Evolutionary conservation across 2,329 filamentous ascomycete species (phyloP).

Genomic region (Neonectria magnoliae): DNA sequence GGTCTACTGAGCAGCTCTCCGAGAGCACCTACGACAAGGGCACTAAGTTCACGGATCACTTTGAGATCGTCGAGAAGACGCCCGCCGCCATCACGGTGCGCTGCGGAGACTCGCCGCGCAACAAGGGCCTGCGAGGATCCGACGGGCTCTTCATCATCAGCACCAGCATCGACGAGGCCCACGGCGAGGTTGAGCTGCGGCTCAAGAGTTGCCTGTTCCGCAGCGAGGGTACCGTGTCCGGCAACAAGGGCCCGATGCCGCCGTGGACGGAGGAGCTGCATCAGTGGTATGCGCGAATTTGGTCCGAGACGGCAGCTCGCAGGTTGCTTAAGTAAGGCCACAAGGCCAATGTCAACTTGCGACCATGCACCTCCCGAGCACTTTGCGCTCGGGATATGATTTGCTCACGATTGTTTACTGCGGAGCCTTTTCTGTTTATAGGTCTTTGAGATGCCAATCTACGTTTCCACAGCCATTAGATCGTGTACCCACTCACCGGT

Average conservation of each 20-base stretch:
- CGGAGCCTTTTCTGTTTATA: neutral
- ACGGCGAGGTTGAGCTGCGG: constrained; percentile 69
- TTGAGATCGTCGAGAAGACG: constrained; percentile 75
- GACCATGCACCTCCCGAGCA: neutral
- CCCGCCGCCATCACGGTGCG: constrained; percentile 69
- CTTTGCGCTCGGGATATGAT: neutral
- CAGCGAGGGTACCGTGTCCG: constrained; percentile 50
- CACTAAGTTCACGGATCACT: constrained; percentile 75
- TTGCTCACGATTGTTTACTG: neutral
- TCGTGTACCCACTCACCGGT: neutral
- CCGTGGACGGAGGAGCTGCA: constrained; percentile 44
- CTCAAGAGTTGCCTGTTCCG: constrained; percentile 72
- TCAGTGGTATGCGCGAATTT: constrained; percentile 55
- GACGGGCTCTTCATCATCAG: constrained; percentile 76
- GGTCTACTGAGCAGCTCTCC: constrained; percentile 65
- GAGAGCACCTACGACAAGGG: constrained; percentile 69
- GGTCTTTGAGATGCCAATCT: neutral
- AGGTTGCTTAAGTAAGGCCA: constrained; percentile 45
- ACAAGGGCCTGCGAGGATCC: constrained; percentile 62
- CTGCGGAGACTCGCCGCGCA: constrained; percentile 72
- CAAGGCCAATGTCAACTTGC: neutral
- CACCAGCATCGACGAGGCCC: constrained; percentile 67
- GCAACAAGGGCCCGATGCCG: constrained; percentile 47
- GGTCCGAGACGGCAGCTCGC: constrained; percentile 52
- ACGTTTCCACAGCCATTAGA: neutral